Evolutionary conservation across 192 early-diverging fungal species (phyloP), one percentile per base, ranked within the genome.

Genomic region (Entomortierella lignicola): DNA sequence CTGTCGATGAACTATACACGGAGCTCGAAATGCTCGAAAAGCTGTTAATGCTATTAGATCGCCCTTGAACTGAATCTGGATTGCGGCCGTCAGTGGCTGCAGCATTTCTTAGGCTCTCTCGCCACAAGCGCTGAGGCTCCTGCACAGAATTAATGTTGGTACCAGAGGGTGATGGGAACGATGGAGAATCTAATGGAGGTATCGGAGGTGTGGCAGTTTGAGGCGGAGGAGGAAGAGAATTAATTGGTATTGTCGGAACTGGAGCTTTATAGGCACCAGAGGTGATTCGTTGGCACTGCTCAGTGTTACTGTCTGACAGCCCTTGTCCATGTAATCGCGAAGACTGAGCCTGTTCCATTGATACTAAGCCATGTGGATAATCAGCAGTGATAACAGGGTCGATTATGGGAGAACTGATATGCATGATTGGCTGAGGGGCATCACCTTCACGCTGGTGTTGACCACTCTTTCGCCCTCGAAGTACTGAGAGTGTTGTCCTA

Each of bases 91-190:
- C 74, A 3, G 37, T 53, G 23, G 74, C 57, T 13, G 71, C 63
- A 17, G 71, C 66, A 47, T 77, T 77, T n/a, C 74, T 60, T 42
- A 69, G 48, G 18, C 53, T 69, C 27, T 77, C 74, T n/a, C 61
- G 42, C 74, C 66, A 77, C 8, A 69, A 32, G 12, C 55, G 37
- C 11, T 69, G 61, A 0, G 66, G 58, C 12, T 77, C 74, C 43
- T 77, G 66, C 11, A 34, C n/a, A 41, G 58, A 42, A 1, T 60
- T 29, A 4, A 44, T 43, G 1, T 31, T 15, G 11, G 72, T 26
- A 20, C 34, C 43, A 13, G 58, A 55, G 6, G 66, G 61, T 2
- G 37, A 51, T 37, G 39, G 47, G 12, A 72, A 72, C 4, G 70
- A 27, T 8, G 61, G 18, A 0, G 20, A 43, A 30, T 61, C 60